Evolutionary conservation across 2,329 filamentous ascomycete genomes (phyloP), one percentile per base, ranked within the genome.

Genomic region (Ophiostoma ulmi): DNA sequence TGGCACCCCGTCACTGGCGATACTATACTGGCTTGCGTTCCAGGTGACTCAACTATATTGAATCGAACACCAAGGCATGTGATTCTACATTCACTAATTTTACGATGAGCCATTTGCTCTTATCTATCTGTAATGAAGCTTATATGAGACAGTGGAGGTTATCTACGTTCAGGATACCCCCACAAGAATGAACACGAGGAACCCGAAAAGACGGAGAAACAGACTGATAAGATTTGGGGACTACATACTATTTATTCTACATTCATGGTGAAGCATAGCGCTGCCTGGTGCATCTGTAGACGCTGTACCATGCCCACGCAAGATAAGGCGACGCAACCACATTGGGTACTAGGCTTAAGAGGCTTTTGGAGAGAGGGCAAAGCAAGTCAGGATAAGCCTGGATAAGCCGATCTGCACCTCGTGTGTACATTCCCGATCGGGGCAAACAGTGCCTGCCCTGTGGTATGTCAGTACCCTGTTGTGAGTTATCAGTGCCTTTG

Each of bases 291-390:
- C 11, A 17, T 11, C 7, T 5, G 20, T 65, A 22, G 10, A 38
- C 6, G 63, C 63, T 22, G 35, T 1, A n/a, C 14, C 7, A 38
- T 39, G 26, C 20, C 7, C 36, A 39, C 35, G 20, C 36, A 67
- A 67, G 65, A 67, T 67, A 67, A 67, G 65, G 39, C 65, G 38
- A n/a, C 65, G 65, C n/a, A 41, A 35, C n/a, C n/a, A 26, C 65
- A 67, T 67, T 67, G 65, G 65, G 65, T 41, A 26, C 26, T 26
- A 17, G 38, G 38, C 65, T 20, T 67, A 3, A 22, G 6, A 35
- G n/a, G n/a, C 36, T 8, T 39, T 20, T 13, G 39, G 20, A 63
- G 22, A 20, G 58, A 31, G 44, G 44, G 44, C 3, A 48, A 17
- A 48, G 44, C 17, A 20, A n/a, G 44, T 48, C 44, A 20, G 41